Evolutionary conservation across 352 stramenopile genomes (phyloP).

Genomic region (Vaucheria bursata): DNA sequence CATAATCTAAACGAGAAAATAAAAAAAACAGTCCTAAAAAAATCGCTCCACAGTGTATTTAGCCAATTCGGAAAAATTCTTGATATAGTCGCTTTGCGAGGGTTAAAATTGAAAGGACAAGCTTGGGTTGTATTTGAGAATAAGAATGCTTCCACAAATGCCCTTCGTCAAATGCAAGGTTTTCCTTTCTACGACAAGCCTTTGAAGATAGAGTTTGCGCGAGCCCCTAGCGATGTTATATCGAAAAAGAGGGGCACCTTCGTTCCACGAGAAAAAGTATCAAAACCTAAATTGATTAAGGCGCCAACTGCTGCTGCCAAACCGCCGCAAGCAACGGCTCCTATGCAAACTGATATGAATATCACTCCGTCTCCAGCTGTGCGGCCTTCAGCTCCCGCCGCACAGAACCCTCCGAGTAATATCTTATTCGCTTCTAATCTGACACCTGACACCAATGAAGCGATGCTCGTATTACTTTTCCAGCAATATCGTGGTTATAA

Average conservation of each 20-base stretch:
- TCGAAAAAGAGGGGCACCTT: constrained; percentile 42
- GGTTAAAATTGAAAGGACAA: constrained; percentile 66
- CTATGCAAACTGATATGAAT: neutral
- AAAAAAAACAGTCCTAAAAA: constrained; percentile 78
- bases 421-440: constrained; percentile 85
- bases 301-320: neutral
- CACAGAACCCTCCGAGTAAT: constrained; percentile 24
- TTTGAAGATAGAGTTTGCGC: constrained; percentile 60
- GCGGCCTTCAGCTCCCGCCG: neutral
- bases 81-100: constrained; percentile 72
- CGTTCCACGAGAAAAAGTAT: constrained; percentile 36
- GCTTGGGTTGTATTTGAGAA: constrained; percentile 83
- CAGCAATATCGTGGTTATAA: constrained; percentile 91
- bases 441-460: constrained; percentile 83
- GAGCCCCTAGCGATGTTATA: constrained; percentile 36
- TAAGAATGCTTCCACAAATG: constrained; percentile 70
- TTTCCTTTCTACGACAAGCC: constrained; percentile 76
- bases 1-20: constrained; percentile 89
- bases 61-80: constrained; percentile 82
- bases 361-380: neutral
- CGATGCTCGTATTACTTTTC: constrained; percentile 92
- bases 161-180: constrained; percentile 70
- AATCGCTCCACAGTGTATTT: constrained; percentile 71
- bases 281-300: constrained; percentile 25
- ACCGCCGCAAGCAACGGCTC: neutral